These are phyloP conservation scores for Acidomyces sp. DNA, from an alignment of 495 filamentous ascomycete species.

Conservation along the genomic window DNA sequence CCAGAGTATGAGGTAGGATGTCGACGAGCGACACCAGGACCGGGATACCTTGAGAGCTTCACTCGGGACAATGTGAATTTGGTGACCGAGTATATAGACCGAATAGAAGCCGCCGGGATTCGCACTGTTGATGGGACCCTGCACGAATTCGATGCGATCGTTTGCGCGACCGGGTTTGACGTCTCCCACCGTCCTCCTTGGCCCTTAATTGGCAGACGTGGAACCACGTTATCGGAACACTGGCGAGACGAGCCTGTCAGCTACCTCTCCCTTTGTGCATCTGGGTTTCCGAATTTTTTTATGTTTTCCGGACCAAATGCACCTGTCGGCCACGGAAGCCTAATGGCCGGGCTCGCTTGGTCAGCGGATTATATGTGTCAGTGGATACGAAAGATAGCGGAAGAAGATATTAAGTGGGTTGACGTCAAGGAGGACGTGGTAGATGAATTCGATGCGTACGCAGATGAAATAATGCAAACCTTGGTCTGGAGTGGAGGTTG, in stretches of 20 bases:
- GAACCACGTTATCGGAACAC: constrained; percentile 21
- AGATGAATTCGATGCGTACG: constrained; percentile 19
- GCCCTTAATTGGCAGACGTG: constrained; percentile 22
- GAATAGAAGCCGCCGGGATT: constrained; percentile 30
- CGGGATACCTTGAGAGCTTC: constrained; percentile 29
- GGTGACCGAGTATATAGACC: constrained; percentile 23
- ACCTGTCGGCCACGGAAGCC: constrained; percentile 14
- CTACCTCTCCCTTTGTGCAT: constrained; percentile 22
- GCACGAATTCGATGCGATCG: constrained; percentile 15
- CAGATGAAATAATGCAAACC: constrained; percentile 20
- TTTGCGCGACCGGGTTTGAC: constrained; percentile 21
- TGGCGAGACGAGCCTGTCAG: constrained; percentile 22
- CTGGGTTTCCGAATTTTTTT: constrained; percentile 14
- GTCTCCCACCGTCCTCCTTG: constrained; percentile 20
- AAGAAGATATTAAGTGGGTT: constrained; percentile 15
- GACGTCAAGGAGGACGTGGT: constrained; percentile 17
- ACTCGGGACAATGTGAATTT: constrained; percentile 26
- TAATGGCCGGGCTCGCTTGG: constrained; percentile 15
- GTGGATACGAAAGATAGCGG: constrained; percentile 17
- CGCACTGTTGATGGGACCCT: constrained; percentile 35
- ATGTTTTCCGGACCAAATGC: constrained; percentile 17
- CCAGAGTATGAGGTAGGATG: constrained; percentile 25
- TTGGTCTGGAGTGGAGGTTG: constrained; percentile 21
- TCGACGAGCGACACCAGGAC: constrained; percentile 24
- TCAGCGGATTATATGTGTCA: constrained; percentile 17